These are phyloP conservation scores for Mucuna pruriens DNA, from an alignment of 306 rosid species.

Conservation along the genomic window DNA sequence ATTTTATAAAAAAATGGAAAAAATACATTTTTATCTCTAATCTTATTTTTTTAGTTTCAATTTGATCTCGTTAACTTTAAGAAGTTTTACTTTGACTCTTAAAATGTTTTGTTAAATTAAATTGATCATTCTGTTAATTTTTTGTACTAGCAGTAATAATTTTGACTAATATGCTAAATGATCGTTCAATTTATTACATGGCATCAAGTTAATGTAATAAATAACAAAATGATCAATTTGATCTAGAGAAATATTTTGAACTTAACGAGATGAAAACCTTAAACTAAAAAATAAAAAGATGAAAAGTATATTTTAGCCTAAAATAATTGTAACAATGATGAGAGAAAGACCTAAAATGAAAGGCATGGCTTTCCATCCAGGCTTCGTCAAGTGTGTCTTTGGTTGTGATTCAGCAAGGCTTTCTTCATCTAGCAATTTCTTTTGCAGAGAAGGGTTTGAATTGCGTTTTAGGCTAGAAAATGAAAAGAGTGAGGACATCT, in stretches of 20 bases:
- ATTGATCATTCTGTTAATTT: too few species aligned
- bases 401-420: not conserved
- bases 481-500: not conserved
- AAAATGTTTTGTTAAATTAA: not conserved
- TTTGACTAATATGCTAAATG: too few species aligned
- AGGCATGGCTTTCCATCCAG: slow-evolving; percentile 56
- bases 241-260: too few species aligned
- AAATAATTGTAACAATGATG: not conserved
- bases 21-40: not conserved
- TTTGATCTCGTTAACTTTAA: not conserved
- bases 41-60: not conserved
- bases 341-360: slow-evolving; percentile 35
- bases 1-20: not conserved
- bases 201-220: too few species aligned
- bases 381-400: slow-evolving; percentile 25
- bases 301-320: not conserved
- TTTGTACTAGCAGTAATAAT: too few species aligned
- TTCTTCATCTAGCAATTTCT: slow-evolving; percentile 42
- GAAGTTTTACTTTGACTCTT: not conserved
- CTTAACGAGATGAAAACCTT: too few species aligned
- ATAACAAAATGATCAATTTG: too few species aligned
- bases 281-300: not conserved
- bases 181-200: too few species aligned
- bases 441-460: slow-evolving; percentile 11
- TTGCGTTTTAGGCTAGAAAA: not conserved